phyloP scores from a whole-genome alignment of 2,329 filamentous ascomycete genomes.

The Fusarium sarcochroum region DNA sequence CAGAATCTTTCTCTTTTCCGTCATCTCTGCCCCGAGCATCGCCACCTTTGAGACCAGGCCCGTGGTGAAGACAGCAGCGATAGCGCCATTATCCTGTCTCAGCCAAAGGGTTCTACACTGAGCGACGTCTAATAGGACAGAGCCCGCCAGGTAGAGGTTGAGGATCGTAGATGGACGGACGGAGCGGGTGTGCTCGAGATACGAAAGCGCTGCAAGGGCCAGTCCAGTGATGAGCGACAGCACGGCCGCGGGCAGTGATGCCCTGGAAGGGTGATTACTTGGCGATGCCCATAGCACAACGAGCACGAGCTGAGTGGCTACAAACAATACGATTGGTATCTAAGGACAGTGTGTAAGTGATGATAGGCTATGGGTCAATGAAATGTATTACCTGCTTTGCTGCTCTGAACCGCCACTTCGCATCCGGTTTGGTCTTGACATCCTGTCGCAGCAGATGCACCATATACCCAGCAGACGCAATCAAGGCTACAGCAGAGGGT shows the following conservation, averaged over 20 bases:
- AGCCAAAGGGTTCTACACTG: neutral
- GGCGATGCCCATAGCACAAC: neutral
- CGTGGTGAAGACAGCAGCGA: constrained; percentile 48
- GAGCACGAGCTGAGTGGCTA: neutral
- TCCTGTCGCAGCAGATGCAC: neutral
- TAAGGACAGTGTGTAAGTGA: neutral
- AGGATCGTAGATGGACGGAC: neutral
- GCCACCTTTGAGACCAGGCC: constrained; percentile 51
- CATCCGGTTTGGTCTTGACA: neutral
- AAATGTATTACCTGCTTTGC: neutral
- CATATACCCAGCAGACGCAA: neutral
- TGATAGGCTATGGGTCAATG: neutral
- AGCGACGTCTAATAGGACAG: neutral
- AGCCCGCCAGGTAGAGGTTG: neutral
- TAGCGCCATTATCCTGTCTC: neutral
- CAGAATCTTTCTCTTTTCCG: constrained; percentile 47
- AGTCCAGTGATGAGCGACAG: neutral
- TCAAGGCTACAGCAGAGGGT: neutral
- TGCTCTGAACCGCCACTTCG: neutral
- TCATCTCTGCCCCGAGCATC: constrained; percentile 46
- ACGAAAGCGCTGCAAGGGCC: neutral
- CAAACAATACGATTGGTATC: neutral
- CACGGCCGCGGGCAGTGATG: neutral
- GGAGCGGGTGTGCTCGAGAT: constrained; percentile 50
- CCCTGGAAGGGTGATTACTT: neutral